phyloP scores from a whole-genome alignment of 73 alveolate genomes.

The Paramecium tetraurelia region DNA sequence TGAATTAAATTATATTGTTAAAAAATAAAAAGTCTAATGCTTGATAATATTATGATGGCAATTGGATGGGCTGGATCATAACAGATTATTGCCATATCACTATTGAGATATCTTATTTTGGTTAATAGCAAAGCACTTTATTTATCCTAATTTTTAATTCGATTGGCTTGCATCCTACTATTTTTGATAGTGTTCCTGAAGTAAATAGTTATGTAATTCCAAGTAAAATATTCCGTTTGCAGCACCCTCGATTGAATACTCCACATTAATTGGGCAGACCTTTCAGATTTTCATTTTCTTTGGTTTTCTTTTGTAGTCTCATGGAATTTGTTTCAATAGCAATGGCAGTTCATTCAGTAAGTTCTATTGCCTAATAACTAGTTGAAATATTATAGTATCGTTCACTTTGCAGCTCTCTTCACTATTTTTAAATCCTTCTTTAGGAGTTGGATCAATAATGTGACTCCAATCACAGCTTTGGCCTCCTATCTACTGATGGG shows the following conservation, averaged over 20 bases:
- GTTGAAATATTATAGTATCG: slow-evolving; percentile 13
- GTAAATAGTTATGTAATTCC: background rate
- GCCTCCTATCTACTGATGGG: background rate
- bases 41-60: background rate
- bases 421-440: background rate
- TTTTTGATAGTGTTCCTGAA: background rate
- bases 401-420: background rate
- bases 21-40: background rate
- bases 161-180: background rate
- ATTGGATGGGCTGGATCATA: slow-evolving; percentile 10
- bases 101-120: background rate
- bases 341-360: slow-evolving; percentile 23
- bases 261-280: background rate
- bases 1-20: background rate
- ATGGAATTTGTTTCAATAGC: background rate
- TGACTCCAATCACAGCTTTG: background rate
- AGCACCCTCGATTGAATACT: background rate
- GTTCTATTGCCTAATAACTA: background rate
- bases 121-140: background rate
- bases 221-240: background rate
- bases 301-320: background rate
- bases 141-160: background rate
- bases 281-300: background rate
- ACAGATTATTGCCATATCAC: background rate
- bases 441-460: slow-evolving; percentile 43